phyloP scores from a whole-genome alignment of 1,284 basidiomycete genomes.

The Trichosporon faecale region DNA sequence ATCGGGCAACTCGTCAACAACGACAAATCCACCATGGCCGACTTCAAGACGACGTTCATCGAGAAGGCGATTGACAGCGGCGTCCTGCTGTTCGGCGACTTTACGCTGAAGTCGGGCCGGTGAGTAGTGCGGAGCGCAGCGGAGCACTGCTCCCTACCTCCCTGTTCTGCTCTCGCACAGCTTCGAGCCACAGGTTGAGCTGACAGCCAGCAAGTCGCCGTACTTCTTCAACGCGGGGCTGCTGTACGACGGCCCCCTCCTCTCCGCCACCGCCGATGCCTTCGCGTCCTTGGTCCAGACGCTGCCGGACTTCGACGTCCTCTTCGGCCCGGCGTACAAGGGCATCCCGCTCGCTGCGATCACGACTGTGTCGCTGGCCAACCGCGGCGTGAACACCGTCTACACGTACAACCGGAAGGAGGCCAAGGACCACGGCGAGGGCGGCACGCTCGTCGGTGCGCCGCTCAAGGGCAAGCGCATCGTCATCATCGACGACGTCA shows the following conservation, averaged over 20 bases:
- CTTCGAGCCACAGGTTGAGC: not conserved
- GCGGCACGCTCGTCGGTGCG: conserved; percentile 87
- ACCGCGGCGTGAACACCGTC: conserved; percentile 17
- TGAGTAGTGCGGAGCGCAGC: conserved; percentile 52
- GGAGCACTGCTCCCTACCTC: no score
- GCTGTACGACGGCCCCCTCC: conserved; percentile 77
- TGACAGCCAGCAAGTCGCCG: conserved; percentile 67
- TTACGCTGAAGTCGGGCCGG: conserved; percentile 93
- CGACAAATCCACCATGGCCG: conserved; percentile 19
- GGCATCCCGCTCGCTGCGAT: conserved; percentile 91
- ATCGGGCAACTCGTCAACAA: not conserved
- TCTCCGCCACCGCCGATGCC: conserved; percentile 75
- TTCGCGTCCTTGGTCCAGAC: conserved; percentile 65
- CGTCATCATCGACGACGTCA: conserved; percentile 91
- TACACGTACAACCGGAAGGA: conserved; percentile 93
- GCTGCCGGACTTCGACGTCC: conserved; percentile 74
- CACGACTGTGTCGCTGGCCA: conserved; percentile 68
- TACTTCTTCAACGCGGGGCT: conserved; percentile 97
- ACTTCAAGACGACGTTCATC: conserved; percentile 50
- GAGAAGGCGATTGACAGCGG: conserved; percentile 51
- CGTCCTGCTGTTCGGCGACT: conserved; percentile 78
- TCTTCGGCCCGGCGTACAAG: conserved; percentile 98
- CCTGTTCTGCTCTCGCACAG: not conserved
- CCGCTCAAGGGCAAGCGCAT: conserved; percentile 78
- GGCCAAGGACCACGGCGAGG: conserved; percentile 92